Conservation (phyloP, 306 rosid species). For the Alnus rubra region DNA sequence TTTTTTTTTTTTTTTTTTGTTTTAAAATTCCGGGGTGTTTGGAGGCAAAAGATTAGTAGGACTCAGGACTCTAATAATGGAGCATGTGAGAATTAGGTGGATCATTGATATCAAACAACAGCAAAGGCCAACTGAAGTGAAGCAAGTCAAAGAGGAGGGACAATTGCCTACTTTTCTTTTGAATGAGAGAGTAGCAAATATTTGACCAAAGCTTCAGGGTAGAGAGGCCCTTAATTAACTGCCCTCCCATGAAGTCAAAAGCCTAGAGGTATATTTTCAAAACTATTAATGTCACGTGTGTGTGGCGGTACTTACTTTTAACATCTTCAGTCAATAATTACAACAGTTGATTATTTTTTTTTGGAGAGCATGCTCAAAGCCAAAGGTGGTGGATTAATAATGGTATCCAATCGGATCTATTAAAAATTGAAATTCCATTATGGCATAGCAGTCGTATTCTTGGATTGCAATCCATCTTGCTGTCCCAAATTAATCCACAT, state of each 20-base stretch:
- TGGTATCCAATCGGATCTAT: too few relatives aligned
- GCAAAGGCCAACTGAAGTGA: conserved; percentile 8
- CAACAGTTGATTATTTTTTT: neutral
- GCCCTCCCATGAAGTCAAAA: neutral
- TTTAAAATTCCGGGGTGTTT: conserved; percentile 9
- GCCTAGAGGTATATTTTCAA: neutral
- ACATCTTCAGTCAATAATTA: neutral
- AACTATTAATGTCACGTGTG: neutral
- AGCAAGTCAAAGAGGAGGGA: conserved; percentile 10
- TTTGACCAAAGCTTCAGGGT: neutral
- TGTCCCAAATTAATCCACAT: too few relatives aligned
- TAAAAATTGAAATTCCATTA: too few relatives aligned
- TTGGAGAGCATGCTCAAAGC: neutral
- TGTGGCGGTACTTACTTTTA: neutral
- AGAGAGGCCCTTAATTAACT: neutral
- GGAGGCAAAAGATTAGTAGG: conserved; percentile 9
- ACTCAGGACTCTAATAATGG: neutral
- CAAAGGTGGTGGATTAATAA: too few relatives aligned
- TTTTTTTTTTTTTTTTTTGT: conserved; percentile 14
- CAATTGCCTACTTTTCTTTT: conserved; percentile 1
- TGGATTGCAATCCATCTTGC: too few relatives aligned
- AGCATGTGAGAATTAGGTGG: conserved; percentile 11
- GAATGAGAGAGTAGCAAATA: neutral
- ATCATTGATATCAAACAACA: conserved; percentile 18
- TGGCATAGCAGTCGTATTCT: too few relatives aligned